These are phyloP conservation scores for Trichoderma virens DNA, from an alignment of 495 filamentous ascomycete species.

Conservation along the genomic window DNA sequence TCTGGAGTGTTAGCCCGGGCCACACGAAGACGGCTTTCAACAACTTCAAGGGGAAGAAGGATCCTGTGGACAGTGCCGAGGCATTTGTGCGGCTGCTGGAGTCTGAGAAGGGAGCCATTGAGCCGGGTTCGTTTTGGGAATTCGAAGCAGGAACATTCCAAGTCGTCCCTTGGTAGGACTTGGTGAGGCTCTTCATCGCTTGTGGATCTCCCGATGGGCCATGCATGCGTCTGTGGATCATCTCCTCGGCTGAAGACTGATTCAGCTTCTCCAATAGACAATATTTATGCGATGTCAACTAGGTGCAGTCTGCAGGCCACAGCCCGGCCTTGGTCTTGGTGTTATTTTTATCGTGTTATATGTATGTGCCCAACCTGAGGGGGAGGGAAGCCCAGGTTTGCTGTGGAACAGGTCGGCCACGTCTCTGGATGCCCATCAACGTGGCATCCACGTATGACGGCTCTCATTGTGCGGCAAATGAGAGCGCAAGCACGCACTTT, in stretches of 20 bases:
- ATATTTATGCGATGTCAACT: too few relatives aligned
- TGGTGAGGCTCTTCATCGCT: constrained; percentile 18
- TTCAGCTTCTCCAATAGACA: too few relatives aligned
- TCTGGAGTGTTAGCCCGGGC: constrained; percentile 23
- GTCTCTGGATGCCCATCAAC: background rate
- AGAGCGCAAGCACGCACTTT: background rate
- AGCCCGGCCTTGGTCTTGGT: too few relatives aligned
- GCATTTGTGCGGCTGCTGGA: constrained; percentile 24
- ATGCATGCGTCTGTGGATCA: background rate
- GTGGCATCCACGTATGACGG: background rate
- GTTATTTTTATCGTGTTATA: too few relatives aligned
- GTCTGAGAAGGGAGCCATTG: constrained; percentile 20
- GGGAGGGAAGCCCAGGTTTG: background rate
- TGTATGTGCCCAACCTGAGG: too few relatives aligned
- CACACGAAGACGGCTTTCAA: constrained; percentile 34
- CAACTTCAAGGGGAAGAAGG: constrained; percentile 22
- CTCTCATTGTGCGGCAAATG: background rate
- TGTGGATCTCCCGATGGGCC: too few relatives aligned
- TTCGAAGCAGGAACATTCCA: constrained; percentile 28
- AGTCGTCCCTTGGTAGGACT: constrained; percentile 26
- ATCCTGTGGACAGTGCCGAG: constrained; percentile 27
- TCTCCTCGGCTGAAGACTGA: background rate
- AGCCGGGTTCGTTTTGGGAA: constrained; percentile 24
- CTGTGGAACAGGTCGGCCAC: background rate
- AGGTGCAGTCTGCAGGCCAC: too few relatives aligned